phyloP scores from a whole-genome alignment of 768 basidiomycete genomes.

The Fistulinella prunicolor region DNA sequence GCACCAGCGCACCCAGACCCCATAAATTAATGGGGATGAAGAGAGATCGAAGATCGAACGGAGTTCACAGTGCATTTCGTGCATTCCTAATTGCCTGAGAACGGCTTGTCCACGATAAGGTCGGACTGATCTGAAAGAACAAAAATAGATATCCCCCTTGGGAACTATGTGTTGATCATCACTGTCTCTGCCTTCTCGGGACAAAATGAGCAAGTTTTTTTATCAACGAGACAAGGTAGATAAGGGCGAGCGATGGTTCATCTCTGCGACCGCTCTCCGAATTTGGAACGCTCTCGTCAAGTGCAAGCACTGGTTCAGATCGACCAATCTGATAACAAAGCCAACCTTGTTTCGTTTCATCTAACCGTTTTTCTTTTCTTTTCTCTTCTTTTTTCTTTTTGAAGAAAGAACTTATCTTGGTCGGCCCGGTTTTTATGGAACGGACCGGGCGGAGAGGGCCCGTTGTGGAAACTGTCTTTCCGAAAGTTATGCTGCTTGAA shows the following conservation, averaged over 20 bases:
- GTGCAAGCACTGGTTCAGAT: not conserved
- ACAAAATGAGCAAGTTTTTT: slow-evolving; percentile 1
- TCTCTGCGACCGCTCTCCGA: not conserved
- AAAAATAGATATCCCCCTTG: slow-evolving; percentile 10
- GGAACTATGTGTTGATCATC: slow-evolving; percentile 14
- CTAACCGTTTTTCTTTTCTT: not conserved
- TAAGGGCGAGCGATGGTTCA: not conserved
- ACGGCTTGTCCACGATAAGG: slow-evolving; percentile 12
- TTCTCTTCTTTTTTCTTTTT: not conserved
- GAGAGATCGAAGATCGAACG: not conserved
- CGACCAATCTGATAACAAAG: not conserved
- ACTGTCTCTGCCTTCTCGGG: not conserved
- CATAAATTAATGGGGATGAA: slow-evolving; percentile 6
- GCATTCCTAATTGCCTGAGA: not conserved
- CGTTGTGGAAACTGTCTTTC: no score
- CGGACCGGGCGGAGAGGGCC: no score
- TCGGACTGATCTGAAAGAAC: slow-evolving; percentile 24
- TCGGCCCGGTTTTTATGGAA: not conserved
- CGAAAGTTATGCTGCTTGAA: no score
- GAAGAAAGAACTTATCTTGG: not conserved
- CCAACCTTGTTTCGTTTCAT: not conserved
- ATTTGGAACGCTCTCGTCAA: not conserved
- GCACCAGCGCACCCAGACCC: not conserved
- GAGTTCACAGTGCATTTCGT: no score
- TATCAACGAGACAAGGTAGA: not conserved